Conservation (phyloP, 495 filamentous ascomycete genomes). For the Jackrogersella minutella region DNA sequence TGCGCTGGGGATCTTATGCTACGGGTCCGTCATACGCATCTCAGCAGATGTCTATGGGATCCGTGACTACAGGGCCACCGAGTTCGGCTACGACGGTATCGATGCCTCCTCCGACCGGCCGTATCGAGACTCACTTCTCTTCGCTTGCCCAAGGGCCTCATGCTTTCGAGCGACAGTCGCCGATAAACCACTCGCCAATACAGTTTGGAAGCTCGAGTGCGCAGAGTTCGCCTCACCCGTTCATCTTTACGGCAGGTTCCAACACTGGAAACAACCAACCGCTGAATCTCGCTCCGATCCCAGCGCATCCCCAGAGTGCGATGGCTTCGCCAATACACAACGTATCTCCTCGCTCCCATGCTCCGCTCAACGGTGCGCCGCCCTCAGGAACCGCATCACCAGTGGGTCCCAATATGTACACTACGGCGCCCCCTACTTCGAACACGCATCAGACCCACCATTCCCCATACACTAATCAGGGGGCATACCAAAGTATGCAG, state of each 20-base stretch:
- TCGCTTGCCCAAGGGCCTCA: constrained; percentile 39
- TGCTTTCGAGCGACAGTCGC: constrained; percentile 42
- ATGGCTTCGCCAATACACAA: constrained; percentile 44
- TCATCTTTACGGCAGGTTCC: constrained; percentile 41
- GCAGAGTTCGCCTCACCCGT: constrained; percentile 39
- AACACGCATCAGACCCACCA: constrained; percentile 43
- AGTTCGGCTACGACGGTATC: constrained; percentile 39
- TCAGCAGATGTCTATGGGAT: constrained; percentile 38
- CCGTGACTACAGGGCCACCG: constrained; percentile 42
- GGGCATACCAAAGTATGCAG: constrained; percentile 39
- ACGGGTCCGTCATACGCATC: constrained; percentile 31
- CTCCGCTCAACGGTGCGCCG: constrained; percentile 37
- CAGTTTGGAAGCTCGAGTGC: constrained; percentile 37
- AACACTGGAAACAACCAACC: constrained; percentile 36
- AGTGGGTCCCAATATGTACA: constrained; percentile 45
- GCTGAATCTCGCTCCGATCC: constrained; percentile 45
- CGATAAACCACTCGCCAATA: constrained; percentile 44
- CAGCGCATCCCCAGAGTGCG: constrained; percentile 36
- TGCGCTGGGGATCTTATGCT: constrained; percentile 42
- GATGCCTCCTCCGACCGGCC: constrained; percentile 44
- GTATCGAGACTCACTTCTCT: constrained; percentile 44
- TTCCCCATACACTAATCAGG: constrained; percentile 42
- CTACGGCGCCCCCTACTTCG: constrained; percentile 43
- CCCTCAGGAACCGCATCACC: constrained; percentile 41
- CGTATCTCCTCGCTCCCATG: constrained; percentile 42